Evolutionary conservation across 2,329 filamentous ascomycete species (phyloP).

Genomic region (Colletotrichum cereale): DNA sequence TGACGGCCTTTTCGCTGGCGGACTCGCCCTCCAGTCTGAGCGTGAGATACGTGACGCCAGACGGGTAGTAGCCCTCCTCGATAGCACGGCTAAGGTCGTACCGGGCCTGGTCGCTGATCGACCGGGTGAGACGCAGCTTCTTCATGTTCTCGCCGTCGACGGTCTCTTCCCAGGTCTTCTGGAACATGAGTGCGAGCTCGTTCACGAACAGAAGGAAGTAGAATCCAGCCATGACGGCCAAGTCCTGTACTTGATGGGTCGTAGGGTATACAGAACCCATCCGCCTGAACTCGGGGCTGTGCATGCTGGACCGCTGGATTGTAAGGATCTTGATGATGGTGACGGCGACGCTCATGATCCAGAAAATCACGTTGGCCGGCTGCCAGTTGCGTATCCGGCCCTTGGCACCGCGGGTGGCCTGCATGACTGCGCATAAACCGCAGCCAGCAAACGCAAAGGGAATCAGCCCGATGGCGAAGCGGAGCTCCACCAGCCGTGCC

Average conservation of each 20-base stretch:
- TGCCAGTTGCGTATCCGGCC: slow-evolving; percentile 41
- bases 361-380: slow-evolving; percentile 43
- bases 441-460: slow-evolving; percentile 44
- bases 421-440: slow-evolving; percentile 38
- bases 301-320: slow-evolving; percentile 34
- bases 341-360: slow-evolving; percentile 42
- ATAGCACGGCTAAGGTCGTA: slow-evolving; percentile 38
- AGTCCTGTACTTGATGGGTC: slow-evolving; percentile 44
- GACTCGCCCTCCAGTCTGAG: slow-evolving; percentile 37
- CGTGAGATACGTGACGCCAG: slow-evolving; percentile 36
- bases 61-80: slow-evolving; percentile 39
- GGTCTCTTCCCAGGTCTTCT: slow-evolving; percentile 39
- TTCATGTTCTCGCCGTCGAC: slow-evolving; percentile 34
- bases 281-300: slow-evolving; percentile 32
- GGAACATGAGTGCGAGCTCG: slow-evolving; percentile 41
- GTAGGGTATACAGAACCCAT: slow-evolving; percentile 41
- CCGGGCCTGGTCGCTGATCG: slow-evolving; percentile 38
- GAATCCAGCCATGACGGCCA: slow-evolving; percentile 42
- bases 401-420: slow-evolving; percentile 41
- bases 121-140: slow-evolving; percentile 30
- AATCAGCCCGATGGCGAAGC: slow-evolving; percentile 43
- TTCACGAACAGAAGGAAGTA: slow-evolving; percentile 41
- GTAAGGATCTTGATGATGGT: slow-evolving; percentile 43
- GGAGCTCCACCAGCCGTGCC: slow-evolving; percentile 39
- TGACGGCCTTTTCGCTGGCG: slow-evolving; percentile 34